Evolutionary conservation across 805 yeast genomes (phyloP), one percentile per base, ranked within the genome.

Genomic region (Saccharomycopsis synnaedendra): DNA sequence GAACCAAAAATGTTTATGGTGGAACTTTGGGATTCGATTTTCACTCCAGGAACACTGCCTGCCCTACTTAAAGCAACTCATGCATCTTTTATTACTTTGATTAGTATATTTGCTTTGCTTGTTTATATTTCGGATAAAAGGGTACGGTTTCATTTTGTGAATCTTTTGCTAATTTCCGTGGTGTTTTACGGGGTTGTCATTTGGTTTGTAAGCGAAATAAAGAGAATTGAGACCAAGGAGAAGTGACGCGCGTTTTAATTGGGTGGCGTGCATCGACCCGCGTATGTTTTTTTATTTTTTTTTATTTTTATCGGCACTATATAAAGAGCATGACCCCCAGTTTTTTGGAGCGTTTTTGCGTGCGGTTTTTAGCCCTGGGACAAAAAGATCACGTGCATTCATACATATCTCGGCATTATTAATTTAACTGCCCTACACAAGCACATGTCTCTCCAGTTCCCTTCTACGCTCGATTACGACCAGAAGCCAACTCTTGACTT

Each of bases 11-110:
- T 65, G 11, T 80, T 80, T 59, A 50, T 83, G 36, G 67, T 64
- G 30, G 94, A 84, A 30, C 71, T 90, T 41, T 89, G 97, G 97
- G 81, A 84, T 48, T 85, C 95, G 9, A 77, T 93, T 31, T 85
- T 90, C 64, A 80, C 86, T 11, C 97, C 97, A 4, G 98, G 98
- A 1, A 78, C 95, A 1, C 76, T 93, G 1, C 96, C 97, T 1
- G 87, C 94, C 1, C 71, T 93, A 45, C 71, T 88, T n/a, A 70
- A 72, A 37, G 97, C 97, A 2, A 90, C 97, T 0, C 97, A 93
- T 61, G 72, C 68, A 2, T 83, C 96, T 2, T 93, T 93, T 58
- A 67, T 74, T 0, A 70, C 82, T 7, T 70, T 93, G 48, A 67
- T 79, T 8, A 42, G 75, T 4, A 71, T 85, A 1, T 69, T 90